These are phyloP conservation scores for Aspergillus neotritici DNA, from an alignment of 2,329 filamentous ascomycete genomes.

Conservation along the genomic window DNA sequence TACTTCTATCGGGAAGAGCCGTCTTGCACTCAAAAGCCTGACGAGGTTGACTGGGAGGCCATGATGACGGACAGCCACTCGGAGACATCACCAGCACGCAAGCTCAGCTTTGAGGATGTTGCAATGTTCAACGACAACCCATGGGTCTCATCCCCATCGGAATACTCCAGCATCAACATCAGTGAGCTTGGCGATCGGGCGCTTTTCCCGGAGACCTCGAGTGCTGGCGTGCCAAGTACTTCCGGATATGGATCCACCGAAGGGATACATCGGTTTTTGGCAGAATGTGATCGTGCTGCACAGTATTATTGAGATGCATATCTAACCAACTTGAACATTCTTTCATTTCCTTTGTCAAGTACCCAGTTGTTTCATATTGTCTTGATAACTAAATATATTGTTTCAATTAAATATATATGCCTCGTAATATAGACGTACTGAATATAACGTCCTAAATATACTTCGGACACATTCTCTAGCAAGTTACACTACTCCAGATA, in stretches of 20 bases:
- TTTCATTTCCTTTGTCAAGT: slow-evolving; percentile 1
- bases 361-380: neutral
- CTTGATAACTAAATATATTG: neutral
- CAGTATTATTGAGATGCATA: slow-evolving; percentile 9
- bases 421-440: no score
- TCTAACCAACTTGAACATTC: slow-evolving; percentile 1
- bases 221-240: slow-evolving; percentile 26
- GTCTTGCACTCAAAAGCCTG: slow-evolving; percentile 26
- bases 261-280: slow-evolving; percentile 61
- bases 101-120: slow-evolving; percentile 36
- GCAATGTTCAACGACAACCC: slow-evolving; percentile 47
- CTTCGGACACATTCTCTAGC: no score
- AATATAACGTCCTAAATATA: no score
- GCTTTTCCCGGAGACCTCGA: slow-evolving; percentile 37
- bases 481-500: no score
- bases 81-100: slow-evolving; percentile 23
- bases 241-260: slow-evolving; percentile 59
- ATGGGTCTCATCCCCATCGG: slow-evolving; percentile 50
- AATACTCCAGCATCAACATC: slow-evolving; percentile 53
- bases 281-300: slow-evolving; percentile 54
- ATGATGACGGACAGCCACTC: slow-evolving; percentile 46
- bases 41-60: slow-evolving; percentile 51
- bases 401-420: neutral
- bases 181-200: slow-evolving; percentile 45
- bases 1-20: slow-evolving; percentile 41